Evolutionary conservation across 306 rosid genomes (phyloP), one percentile per base, ranked within the genome.

Genomic region (Quercus dentata): DNA sequence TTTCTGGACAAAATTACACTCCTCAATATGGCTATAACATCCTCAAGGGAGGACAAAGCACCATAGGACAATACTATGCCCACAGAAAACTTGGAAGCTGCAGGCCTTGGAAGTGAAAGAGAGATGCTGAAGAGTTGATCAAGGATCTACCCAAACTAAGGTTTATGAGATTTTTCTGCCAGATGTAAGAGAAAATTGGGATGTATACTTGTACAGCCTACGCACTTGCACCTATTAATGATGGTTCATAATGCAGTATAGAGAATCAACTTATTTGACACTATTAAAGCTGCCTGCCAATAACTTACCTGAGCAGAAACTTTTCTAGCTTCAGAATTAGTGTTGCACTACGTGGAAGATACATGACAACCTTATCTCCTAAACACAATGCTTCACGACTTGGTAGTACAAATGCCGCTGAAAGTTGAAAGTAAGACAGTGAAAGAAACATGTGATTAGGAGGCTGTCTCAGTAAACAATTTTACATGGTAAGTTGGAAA

Each of bases 281-380:
- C 75, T 52, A 71, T 33, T 73, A 67, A 78, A 52, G 55, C 54
- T 61, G 67, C 51, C 15, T 44, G 38, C 59, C 52, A 82, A 18
- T 49, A 54, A 58, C 83, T 76, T 75, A 94, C 99, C 88, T 90
- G 97, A 31, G 97, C 99, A 15, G 97, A 94, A 81, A 85, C 27
- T 87, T 92, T 94, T 85, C 99, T 84, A 85, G 92, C 99, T 86
- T 94, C 99, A 73, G 97, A 89, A 84, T 90, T 84, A 68, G 89
- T 84, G 88, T 94, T 6, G 94, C 97, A 90, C 97, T 92, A 67
- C 99, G 95, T 61, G 97, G 99, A 86, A 94, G 97, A 86, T 94
- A 94, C 87, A 84, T 84, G 77, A 90, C 84, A 33, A 91, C 83
- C 88, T 97, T 87, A 78, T 92, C 99, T 80, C 99, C 99, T 80